Base-by-base conservation (phyloP, 2,329 filamentous ascomycete species). In the Plenodomus lindquistii region DNA sequence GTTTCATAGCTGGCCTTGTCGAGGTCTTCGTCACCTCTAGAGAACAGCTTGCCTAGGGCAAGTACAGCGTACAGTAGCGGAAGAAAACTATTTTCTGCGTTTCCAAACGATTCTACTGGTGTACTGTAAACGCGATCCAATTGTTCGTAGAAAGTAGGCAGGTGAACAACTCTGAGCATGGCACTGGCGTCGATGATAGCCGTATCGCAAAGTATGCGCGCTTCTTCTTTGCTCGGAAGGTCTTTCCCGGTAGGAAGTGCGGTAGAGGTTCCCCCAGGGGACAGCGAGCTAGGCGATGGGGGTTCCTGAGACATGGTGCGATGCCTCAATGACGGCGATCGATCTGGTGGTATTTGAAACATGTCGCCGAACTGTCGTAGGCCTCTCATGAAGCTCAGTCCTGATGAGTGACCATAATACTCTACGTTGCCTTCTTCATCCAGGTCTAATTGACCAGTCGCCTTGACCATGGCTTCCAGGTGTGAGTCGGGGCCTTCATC, bases 351-450 rank as follows among this genome's bases (percentile, higher is more conserved):
- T 35, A 83, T 81, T 17, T 86, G 86, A 40, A 94, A 81, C 56
- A 94, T 79, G 52, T 86, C 85, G 37, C 89, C 87, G 58, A 97
- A 89, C 65, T 96, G 88, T 64, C 95, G 89, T 81, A 99, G 87
- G 45, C 89, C 85, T 55, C 85, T 84, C 60, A 97, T 81, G 70
- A 97, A 99, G 54, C 93, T 90, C 37, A 92, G 82, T 2, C 93
- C 92, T 0, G 94, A 97, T 0, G 93, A 97, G 55, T 89, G 88
- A 40, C 94, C 94, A 66, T 96, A 91, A 64, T 96, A 99, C 72
- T 97, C 92, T 85, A 91, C 96, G 61, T 94, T 85, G 36, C 93
- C 93, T 62, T 86, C 85, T 60, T 97, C 93, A 62, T 96, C 91
- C 27, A 97, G 80, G 64, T 97, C 93, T 16, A 99, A 80, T 67